Evolutionary conservation across 1,284 basidiomycete species (phyloP).

Genomic region (Bondarzewia mesenterica): DNA sequence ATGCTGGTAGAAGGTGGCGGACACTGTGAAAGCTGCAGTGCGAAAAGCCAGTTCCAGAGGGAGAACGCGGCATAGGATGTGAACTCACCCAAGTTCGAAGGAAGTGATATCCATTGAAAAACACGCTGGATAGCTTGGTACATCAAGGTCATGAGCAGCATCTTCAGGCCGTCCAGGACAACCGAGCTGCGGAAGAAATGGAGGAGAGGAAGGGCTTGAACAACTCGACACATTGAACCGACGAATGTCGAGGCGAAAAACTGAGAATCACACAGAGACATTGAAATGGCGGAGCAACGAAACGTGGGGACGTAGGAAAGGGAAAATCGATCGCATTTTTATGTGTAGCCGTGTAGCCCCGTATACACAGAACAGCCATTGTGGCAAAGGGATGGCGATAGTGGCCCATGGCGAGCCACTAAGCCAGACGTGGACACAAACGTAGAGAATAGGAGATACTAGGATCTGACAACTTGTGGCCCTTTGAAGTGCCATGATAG

Average conservation of each 20-base stretch:
- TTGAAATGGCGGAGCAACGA: background rate
- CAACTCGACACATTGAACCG: background rate
- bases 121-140: background rate
- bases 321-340: background rate
- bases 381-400: background rate
- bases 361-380: background rate
- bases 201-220: background rate
- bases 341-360: background rate
- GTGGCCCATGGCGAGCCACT: too few relatives aligned
- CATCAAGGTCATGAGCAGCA: background rate
- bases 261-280: background rate
- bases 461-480: too few relatives aligned
- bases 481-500: too few relatives aligned
- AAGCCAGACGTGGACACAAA: too few relatives aligned
- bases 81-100: background rate
- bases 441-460: too few relatives aligned
- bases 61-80: background rate
- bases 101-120: background rate
- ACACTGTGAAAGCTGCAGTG: background rate
- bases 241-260: background rate
- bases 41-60: background rate
- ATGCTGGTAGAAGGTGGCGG: constrained; percentile 1
- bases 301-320: background rate
- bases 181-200: background rate
- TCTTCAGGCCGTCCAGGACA: background rate